Conservation (phyloP, 805 yeast genomes). For the Spathaspora boniae region DNA sequence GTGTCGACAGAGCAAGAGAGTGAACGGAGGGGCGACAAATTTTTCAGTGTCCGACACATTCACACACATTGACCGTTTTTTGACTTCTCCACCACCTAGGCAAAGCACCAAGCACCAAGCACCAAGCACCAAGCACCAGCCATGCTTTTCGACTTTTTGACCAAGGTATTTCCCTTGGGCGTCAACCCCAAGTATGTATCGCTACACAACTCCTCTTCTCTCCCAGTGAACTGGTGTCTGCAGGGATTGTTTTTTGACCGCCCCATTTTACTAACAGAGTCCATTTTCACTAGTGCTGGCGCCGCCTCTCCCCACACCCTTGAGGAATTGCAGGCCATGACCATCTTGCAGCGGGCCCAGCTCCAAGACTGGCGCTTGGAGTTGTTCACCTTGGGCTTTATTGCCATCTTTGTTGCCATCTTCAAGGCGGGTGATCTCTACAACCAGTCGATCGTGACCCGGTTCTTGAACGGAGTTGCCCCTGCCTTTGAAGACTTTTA, state of each 20-base stretch:
- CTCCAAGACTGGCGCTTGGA: slow-evolving; percentile 80
- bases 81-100: too few relatives aligned
- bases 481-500: slow-evolving; percentile 66
- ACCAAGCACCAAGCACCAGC: too few relatives aligned
- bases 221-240: too few relatives aligned
- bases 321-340: slow-evolving; percentile 58
- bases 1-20: too few relatives aligned
- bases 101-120: too few relatives aligned
- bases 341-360: slow-evolving; percentile 54
- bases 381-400: slow-evolving; percentile 48
- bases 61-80: too few relatives aligned
- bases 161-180: slow-evolving; percentile 8
- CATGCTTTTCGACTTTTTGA: slow-evolving; percentile 9
- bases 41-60: too few relatives aligned
- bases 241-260: too few relatives aligned
- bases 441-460: slow-evolving; percentile 56
- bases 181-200: slow-evolving; percentile 8
- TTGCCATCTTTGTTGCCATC: slow-evolving; percentile 45
- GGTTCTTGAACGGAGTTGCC: slow-evolving; percentile 47
- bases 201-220: too few relatives aligned
- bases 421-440: slow-evolving; percentile 57
- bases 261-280: too few relatives aligned
- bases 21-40: too few relatives aligned
- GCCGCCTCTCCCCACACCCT: slow-evolving; percentile 27
- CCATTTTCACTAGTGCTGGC: slow-evolving; percentile 10